Base-by-base conservation (phyloP, 805 yeast genomes). In the Kodamaea sagamina region DNA sequence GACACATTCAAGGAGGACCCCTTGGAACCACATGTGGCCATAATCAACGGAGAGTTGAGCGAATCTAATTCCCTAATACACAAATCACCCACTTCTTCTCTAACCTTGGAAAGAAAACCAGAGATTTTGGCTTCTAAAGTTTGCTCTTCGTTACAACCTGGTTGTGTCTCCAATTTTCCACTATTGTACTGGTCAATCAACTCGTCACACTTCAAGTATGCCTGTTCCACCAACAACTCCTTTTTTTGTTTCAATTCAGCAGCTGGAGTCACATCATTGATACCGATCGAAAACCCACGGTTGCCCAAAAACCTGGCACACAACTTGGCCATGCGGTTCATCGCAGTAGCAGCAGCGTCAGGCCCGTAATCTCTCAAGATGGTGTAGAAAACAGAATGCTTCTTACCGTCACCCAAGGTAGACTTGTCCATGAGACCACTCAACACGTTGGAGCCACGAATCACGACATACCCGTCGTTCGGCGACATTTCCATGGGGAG, bases 11-110 rank as follows among this genome's bases (percentile, higher is more conserved):
- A 78, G 0, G 97, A 89, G 29, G 98, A 93, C 67, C 99, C 99
- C 66, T 93, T 93, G 32, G 98, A 92, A 55, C 99, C 99, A 77
- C 98, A 93, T 1, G 96, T 88, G 9, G 99, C 97, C 99, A 93
- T 93, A 61, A 93, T 92, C 58, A 93, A 77, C 31, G 99, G 99
- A 17, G 99, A 96, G 62, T 93, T 93, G 39, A 89, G 78, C 41
- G 84, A 79, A 52, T 87, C 97, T 46, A 93, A 73, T 66, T 93
- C 98, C 42, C 76, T 79, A 59, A 95, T 92, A 75, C 99, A 95
- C 47, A 89, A 96, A 53, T 92, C 98, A 64, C 99, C 99, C 12
- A 92, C 98, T 65, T 93, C 96, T 73, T 92, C 99, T 79, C 99
- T 84, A 44, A 93, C 99, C 61, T 90, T 93, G 12, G 99, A 93